phyloP scores from a whole-genome alignment of 306 rosid species.

The Benincasa hispida region DNA sequence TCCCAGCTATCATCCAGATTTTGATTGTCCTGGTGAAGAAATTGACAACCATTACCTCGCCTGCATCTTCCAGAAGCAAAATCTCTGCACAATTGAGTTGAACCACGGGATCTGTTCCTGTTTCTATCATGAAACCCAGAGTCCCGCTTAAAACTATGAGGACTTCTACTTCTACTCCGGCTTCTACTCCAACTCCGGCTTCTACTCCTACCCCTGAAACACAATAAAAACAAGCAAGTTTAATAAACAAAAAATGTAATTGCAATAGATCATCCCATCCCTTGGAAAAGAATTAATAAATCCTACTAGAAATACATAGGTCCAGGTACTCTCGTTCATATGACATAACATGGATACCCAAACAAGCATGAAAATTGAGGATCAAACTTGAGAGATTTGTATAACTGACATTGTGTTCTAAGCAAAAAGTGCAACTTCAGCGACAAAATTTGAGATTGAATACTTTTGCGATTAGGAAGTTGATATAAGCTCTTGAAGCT shows the following conservation, averaged over 20 bases:
- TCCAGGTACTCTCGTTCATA: neutral
- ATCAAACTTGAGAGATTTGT: neutral
- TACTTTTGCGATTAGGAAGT: neutral
- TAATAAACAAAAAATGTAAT: neutral
- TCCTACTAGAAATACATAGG: neutral
- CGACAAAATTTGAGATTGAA: neutral
- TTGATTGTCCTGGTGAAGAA: slow-evolving; percentile 58
- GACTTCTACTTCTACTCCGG: slow-evolving; percentile 40
- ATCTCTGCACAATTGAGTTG: slow-evolving; percentile 61
- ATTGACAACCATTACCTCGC: slow-evolving; percentile 63
- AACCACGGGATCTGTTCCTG: slow-evolving; percentile 48
- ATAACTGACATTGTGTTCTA: neutral
- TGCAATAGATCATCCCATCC: neutral
- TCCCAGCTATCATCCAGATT: slow-evolving; percentile 70
- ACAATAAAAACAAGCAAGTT: neutral
- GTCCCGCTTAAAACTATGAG: slow-evolving; percentile 54
- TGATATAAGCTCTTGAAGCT: slow-evolving; percentile 1
- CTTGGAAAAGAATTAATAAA: neutral
- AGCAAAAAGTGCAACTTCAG: neutral
- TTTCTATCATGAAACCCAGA: slow-evolving; percentile 53
- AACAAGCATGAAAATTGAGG: neutral
- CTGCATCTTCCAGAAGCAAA: slow-evolving; percentile 79
- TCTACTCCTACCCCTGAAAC: slow-evolving; percentile 20
- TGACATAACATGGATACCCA: neutral
- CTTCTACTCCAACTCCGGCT: slow-evolving; percentile 41